Conservation (phyloP, 768 basidiomycete genomes). For the Lactifluus hygrophoroides region DNA sequence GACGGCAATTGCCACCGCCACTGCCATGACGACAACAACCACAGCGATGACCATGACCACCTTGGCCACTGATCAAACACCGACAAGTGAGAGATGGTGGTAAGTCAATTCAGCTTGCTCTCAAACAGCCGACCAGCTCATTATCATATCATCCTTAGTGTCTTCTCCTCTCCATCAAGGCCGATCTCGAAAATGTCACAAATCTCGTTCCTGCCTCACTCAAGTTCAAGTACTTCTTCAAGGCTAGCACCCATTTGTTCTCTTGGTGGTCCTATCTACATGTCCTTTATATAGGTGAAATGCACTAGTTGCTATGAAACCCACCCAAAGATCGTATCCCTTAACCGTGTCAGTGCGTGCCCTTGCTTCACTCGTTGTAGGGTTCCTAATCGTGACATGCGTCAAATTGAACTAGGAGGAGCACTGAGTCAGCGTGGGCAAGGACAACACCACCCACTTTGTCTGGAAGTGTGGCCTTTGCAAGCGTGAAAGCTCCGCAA, state of each 20-base stretch:
- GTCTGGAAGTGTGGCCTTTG: conserved; percentile 75
- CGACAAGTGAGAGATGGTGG: no score
- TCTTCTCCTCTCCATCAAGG: conserved; percentile 61
- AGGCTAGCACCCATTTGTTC: conserved; percentile 34
- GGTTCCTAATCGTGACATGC: not conserved
- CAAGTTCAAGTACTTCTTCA: conserved; percentile 75
- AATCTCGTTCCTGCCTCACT: conserved; percentile 53
- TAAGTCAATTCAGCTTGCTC: no score
- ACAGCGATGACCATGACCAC: no score
- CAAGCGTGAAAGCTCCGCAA: conserved; percentile 76
- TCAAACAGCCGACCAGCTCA: no score
- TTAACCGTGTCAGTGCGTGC: conserved; percentile 68
- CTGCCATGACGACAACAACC: no score
- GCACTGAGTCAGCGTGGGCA: conserved; percentile 54
- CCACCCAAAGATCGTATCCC: conserved; percentile 61
- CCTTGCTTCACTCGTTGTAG: not conserved
- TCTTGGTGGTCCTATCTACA: not conserved
- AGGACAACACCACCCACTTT: conserved; percentile 63
- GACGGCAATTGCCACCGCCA: no score
- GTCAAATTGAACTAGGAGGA: conserved; percentile 45
- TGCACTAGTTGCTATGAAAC: conserved; percentile 73
- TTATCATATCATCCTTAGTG: conserved; percentile 34
- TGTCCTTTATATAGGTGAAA: conserved; percentile 42
- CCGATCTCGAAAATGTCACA: conserved; percentile 74
- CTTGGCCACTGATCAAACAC: no score